Conservation (phyloP, 2,329 filamentous ascomycete genomes). For the Sporothrix brunneoviolacea region DNA sequence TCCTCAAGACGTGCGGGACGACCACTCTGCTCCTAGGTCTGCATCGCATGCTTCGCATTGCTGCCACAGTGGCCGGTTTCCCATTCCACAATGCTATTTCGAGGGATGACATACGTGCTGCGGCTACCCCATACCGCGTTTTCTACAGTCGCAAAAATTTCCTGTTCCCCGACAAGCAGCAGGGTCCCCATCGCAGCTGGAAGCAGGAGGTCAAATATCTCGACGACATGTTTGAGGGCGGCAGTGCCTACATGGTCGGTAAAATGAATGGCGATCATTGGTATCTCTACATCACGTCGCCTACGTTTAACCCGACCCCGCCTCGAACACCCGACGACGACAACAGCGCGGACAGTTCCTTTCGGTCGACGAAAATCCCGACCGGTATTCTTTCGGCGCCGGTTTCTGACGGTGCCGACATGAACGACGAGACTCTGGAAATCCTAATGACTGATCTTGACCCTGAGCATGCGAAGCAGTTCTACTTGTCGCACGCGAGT, state of each 20-base stretch:
- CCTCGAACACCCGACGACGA: slow-evolving; percentile 65
- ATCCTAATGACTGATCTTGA: slow-evolving; percentile 68
- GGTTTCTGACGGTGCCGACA: slow-evolving; percentile 37
- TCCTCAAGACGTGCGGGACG: slow-evolving; percentile 96
- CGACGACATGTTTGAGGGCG: slow-evolving; percentile 83
- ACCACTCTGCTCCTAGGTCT: slow-evolving; percentile 88
- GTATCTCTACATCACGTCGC: slow-evolving; percentile 95
- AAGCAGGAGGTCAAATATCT: slow-evolving; percentile 89
- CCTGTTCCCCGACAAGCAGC: slow-evolving; percentile 89
- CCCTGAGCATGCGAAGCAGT: slow-evolving; percentile 62
- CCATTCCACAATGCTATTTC: slow-evolving; percentile 66
- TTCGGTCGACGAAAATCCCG: slow-evolving; percentile 51
- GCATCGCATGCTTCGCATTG: slow-evolving; percentile 86
- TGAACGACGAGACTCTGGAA: slow-evolving; percentile 69
- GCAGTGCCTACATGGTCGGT: slow-evolving; percentile 98
- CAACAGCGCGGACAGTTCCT: background rate
- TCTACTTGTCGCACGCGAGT: slow-evolving; percentile 68
- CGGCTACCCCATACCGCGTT: slow-evolving; percentile 86
- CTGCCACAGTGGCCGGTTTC: slow-evolving; percentile 81
- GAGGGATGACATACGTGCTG: slow-evolving; percentile 60
- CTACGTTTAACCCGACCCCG: slow-evolving; percentile 71
- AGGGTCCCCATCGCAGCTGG: slow-evolving; percentile 94
- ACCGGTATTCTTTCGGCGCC: slow-evolving; percentile 34
- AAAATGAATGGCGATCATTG: slow-evolving; percentile 99
- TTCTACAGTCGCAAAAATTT: slow-evolving; percentile 99